Conservation (phyloP, 2,329 filamentous ascomycete species). For the Diaporthe citrichinensis region DNA sequence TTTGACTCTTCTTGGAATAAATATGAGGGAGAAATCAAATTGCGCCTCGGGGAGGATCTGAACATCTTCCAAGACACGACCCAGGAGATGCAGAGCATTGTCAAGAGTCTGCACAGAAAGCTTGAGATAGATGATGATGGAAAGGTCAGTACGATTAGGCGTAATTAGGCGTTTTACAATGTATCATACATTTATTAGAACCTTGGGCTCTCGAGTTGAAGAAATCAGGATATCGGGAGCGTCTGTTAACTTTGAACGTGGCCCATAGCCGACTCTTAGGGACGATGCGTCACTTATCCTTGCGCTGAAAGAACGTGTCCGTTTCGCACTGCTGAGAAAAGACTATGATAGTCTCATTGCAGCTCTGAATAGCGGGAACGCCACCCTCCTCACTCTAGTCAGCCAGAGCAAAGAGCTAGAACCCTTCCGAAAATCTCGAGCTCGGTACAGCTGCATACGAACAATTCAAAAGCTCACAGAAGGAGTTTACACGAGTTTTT, state of each 20-base stretch:
- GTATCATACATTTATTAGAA: neutral
- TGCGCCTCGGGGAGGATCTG: neutral
- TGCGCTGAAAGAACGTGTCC: neutral
- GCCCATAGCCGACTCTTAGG: neutral
- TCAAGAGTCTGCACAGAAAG: neutral
- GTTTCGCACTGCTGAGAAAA: neutral
- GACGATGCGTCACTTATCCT: neutral
- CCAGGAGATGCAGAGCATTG: neutral
- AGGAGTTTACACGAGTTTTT: neutral
- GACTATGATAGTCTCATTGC: neutral
- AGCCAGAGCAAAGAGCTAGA: neutral
- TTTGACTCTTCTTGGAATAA: neutral
- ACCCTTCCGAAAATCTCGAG: neutral
- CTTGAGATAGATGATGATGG: neutral
- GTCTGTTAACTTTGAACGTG: neutral
- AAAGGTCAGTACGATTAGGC: neutral
- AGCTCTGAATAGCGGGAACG: neutral
- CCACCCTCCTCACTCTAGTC: neutral
- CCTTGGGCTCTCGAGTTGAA: neutral
- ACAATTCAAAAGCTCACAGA: neutral
- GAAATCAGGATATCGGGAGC: neutral
- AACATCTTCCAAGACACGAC: neutral
- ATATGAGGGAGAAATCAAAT: neutral
- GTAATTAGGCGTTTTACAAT: too few relatives aligned
- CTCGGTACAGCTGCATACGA: neutral